Base-by-base conservation (phyloP, 1,284 basidiomycete genomes). In the Leucoagaricus sp. region DNA sequence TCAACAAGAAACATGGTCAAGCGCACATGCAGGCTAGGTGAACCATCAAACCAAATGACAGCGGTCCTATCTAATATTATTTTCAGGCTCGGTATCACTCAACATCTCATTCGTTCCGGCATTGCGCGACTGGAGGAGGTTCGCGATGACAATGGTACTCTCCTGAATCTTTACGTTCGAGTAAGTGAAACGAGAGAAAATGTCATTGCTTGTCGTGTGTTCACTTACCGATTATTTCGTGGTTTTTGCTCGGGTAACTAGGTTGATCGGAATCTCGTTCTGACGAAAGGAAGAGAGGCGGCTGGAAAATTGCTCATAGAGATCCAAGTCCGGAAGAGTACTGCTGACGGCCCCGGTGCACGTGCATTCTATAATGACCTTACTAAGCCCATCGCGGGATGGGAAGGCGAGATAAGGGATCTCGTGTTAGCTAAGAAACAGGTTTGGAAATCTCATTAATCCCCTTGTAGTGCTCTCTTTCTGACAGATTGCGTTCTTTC, bases 21-120 rank as follows among this genome's bases (percentile, higher is more conserved):
- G 93, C 93, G n/a, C 93, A 94, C 67, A 94, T 94, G 92, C 91
- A 91, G 71, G 91, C 88, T 50, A 83, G 89, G 87, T 89, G 67
- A 46, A 69, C 23, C 31, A 28, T 28, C 19, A 51, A 25, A n/a
- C 52, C 49, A 55, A 28, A 28, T 46, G 57, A 4, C 21, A 12
- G 28, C 40, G n/a, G 46, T 21, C 19, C 34, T 45, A 42, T 44
- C 51, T 47, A 36, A 25, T 45, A 25, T 23, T 23, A 36, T 50
- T 34, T 46, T 17, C 57, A 90, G 91, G 26, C 75, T 92, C 57
- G 91, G 91, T 28, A 93, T 94, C 66, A 90, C 88, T 10, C 86
- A 89, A 60, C 85, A 87, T 71, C 76, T 94, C 61, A 85, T 91
- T 60, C 74, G 81, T 28, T 80, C 82, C 50, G 88, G 86, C n/a